Conservation (phyloP, 768 basidiomycete species). For the Serendipita sp. region DNA sequence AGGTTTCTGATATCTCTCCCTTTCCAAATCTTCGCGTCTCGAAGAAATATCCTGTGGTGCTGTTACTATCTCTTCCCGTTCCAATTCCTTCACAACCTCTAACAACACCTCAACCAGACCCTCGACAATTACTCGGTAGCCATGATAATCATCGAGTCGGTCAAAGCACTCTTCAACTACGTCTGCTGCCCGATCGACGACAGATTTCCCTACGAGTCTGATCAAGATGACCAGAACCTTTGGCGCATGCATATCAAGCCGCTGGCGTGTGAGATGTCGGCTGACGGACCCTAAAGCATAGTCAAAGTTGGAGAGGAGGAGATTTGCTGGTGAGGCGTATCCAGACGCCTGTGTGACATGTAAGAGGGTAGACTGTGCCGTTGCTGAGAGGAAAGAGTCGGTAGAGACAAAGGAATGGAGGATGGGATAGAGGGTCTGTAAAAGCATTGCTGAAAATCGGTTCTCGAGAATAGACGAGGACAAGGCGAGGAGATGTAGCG, state of each 20-base stretch:
- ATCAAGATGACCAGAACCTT: slow-evolving; percentile 76
- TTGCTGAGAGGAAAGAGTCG: slow-evolving; percentile 45
- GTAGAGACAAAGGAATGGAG: slow-evolving; percentile 75
- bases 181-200: slow-evolving; percentile 81
- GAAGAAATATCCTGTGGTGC: slow-evolving; percentile 10
- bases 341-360: slow-evolving; percentile 59
- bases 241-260: slow-evolving; percentile 78
- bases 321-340: slow-evolving; percentile 77
- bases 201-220: slow-evolving; percentile 68
- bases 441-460: slow-evolving; percentile 54
- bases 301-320: slow-evolving; percentile 89
- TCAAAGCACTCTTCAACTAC: slow-evolving; percentile 97
- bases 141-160: slow-evolving; percentile 88
- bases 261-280: slow-evolving; percentile 59
- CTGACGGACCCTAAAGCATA: slow-evolving; percentile 88
- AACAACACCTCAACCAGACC: slow-evolving; percentile 75
- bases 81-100: slow-evolving; percentile 70
- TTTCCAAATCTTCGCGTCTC: slow-evolving; percentile 8
- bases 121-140: slow-evolving; percentile 73
- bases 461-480: slow-evolving; percentile 55
- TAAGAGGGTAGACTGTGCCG: slow-evolving; percentile 58
- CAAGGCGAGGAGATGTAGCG: slow-evolving; percentile 60
- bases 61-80: slow-evolving; percentile 28
- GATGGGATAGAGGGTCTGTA: slow-evolving; percentile 70
- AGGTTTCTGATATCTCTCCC: background rate